Conservation (phyloP, 2,329 filamentous ascomycete genomes). For the Aspergillus caelatus region DNA sequence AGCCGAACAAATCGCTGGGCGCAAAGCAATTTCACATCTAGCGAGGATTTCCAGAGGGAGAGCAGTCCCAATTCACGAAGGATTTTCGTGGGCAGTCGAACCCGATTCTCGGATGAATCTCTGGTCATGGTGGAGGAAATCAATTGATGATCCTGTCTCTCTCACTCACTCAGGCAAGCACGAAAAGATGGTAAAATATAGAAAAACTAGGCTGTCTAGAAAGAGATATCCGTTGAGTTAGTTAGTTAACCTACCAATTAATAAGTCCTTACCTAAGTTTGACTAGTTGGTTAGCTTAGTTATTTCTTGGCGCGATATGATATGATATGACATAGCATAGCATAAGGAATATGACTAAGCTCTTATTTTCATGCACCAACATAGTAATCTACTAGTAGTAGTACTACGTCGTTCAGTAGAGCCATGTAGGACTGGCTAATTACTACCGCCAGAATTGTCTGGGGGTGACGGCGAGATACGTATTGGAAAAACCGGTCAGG, state of each 20-base stretch:
- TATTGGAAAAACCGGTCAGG: not conserved
- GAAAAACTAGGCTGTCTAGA: not conserved
- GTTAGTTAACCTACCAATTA: too few relatives aligned
- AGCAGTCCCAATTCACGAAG: constrained; percentile 40
- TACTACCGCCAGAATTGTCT: too few relatives aligned
- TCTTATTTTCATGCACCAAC: not conserved
- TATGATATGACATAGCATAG: not conserved
- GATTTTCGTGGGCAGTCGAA: constrained; percentile 10
- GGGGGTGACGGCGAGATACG: too few relatives aligned
- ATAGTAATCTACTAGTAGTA: not conserved
- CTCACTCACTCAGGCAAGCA: not conserved
- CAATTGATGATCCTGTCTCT: not conserved
- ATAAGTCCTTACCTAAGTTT: too few relatives aligned
- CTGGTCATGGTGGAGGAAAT: not conserved
- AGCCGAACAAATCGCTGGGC: constrained; percentile 55
- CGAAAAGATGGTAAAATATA: not conserved
- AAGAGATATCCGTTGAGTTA: not conserved
- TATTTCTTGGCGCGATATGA: not conserved
- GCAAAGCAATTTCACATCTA: constrained; percentile 43
- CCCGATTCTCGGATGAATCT: not conserved
- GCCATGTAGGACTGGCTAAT: not conserved
- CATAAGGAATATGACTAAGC: too few relatives aligned
- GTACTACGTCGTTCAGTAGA: not conserved
- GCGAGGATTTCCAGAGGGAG: constrained; percentile 40
- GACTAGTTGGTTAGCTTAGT: too few relatives aligned